Percentiles rank a stretch among this genome's conserved stretches.
Evolutionary conservation across 2,329 filamentous ascomycete genomes (phyloP).

Genomic region (Colletotrichum sublineola): DNA sequence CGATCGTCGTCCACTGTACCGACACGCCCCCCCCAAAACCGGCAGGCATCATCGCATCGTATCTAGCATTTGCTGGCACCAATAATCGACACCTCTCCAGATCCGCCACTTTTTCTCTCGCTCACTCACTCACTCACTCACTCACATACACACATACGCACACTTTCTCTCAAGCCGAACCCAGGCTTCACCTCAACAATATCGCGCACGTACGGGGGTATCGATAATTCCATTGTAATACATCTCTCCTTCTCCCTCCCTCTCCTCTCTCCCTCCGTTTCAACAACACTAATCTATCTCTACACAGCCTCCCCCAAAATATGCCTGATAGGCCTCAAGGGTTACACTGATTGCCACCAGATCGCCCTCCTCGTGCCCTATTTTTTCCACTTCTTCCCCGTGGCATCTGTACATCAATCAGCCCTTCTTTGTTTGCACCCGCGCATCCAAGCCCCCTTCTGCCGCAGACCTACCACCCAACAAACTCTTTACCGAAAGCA

Average conservation of each 20-base stretch:
- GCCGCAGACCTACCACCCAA: slow-evolving; percentile 1
- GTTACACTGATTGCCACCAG: slow-evolving; percentile 6
- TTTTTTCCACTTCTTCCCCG: neutral
- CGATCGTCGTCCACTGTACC: neutral
- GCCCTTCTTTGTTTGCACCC: slow-evolving; percentile 32
- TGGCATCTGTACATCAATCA: neutral
- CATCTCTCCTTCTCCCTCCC: neutral
- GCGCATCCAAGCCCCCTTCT: neutral
- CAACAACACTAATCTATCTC: slow-evolving; percentile 2
- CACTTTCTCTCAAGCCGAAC: neutral
- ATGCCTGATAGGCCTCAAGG: neutral
- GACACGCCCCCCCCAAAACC: neutral
- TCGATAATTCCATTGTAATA: neutral
- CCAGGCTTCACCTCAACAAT: neutral
- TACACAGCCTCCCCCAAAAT: slow-evolving; percentile 11
- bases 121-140: neutral
- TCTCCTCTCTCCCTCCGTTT: slow-evolving; percentile 1
- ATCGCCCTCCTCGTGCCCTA: neutral
- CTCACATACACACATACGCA: neutral
- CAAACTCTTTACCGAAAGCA: slow-evolving; percentile 2
- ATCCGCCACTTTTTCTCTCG: neutral
- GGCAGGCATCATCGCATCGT: neutral
- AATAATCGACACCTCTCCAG: neutral
- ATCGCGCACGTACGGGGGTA: neutral
- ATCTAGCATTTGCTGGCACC: slow-evolving; percentile 11